These are phyloP conservation scores for Sarcocystis neurona DNA, from an alignment of 169 alveolate genomes.

Conservation along the genomic window DNA sequence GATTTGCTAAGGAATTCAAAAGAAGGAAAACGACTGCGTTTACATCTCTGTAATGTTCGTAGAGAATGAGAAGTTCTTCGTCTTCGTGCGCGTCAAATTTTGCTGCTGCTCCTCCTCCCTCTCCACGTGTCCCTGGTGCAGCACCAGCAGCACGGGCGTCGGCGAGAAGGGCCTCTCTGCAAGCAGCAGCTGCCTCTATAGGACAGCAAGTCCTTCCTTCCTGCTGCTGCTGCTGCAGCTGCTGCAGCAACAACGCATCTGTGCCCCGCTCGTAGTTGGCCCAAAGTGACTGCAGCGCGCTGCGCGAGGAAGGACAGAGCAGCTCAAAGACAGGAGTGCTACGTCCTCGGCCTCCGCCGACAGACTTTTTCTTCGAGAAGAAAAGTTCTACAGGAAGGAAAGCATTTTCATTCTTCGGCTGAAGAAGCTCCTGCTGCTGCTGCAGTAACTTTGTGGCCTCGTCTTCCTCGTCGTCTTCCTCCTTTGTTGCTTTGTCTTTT, in stretches of 20 bases:
- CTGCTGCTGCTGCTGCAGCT: slow-evolving; percentile 13
- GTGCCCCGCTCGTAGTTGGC: slow-evolving; percentile 50
- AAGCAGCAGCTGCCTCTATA: slow-evolving; percentile 19
- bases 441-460: not conserved
- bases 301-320: slow-evolving; percentile 40
- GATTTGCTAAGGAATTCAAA: too few relatives aligned
- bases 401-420: not conserved
- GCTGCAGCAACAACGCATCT: slow-evolving; percentile 50
- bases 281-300: slow-evolving; percentile 45
- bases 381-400: slow-evolving; percentile 53
- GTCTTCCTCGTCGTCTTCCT: not conserved
- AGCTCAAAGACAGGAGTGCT: slow-evolving; percentile 19
- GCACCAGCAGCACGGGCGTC: not conserved
- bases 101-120: not conserved
- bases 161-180: not conserved
- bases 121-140: too few relatives aligned
- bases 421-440: too few relatives aligned
- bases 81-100: slow-evolving; percentile 27
- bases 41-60: not conserved
- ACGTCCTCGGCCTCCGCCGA: slow-evolving; percentile 37
- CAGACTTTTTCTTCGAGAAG: slow-evolving; percentile 41
- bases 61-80: not conserved
- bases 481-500: not conserved
- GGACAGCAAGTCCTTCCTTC: not conserved
- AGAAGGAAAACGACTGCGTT: not conserved